These are phyloP conservation scores for Musa troglodytarum DNA, from an alignment of 176 grass and related monocot species.

Conservation along the genomic window DNA sequence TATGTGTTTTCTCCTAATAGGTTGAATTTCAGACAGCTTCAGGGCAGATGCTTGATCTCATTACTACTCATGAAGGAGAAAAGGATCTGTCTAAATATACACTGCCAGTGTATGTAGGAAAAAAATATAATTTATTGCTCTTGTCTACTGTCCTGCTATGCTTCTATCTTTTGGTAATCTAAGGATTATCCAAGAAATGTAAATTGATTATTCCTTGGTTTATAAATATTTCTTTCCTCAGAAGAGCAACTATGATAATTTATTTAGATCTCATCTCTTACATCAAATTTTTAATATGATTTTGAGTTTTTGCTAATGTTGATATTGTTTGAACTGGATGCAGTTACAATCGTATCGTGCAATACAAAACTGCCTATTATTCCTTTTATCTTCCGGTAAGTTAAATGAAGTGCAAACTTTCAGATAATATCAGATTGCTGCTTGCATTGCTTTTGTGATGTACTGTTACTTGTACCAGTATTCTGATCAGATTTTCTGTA, in stretches of 20 bases:
- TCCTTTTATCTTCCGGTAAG: slow-evolving; percentile 98
- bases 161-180: too few relatives aligned
- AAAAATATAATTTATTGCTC: too few relatives aligned
- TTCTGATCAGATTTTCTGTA: not conserved
- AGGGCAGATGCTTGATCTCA: slow-evolving; percentile 89
- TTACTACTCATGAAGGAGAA: slow-evolving; percentile 97
- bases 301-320: slow-evolving; percentile 18
- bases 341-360: slow-evolving; percentile 84
- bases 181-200: too few relatives aligned
- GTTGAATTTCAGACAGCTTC: slow-evolving; percentile 99
- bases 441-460: not conserved
- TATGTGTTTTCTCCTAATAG: slow-evolving; percentile 34
- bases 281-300: not conserved
- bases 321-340: slow-evolving; percentile 28
- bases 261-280: not conserved
- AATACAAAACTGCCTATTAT: slow-evolving; percentile 97
- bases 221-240: not conserved
- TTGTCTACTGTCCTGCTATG: too few relatives aligned
- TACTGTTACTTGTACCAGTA: too few relatives aligned
- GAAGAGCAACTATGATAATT: not conserved
- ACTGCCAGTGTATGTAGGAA: slow-evolving; percentile 58
- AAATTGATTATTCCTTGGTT: not conserved
- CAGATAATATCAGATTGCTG: not conserved
- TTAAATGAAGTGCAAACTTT: not conserved
- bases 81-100: slow-evolving; percentile 82